Evolutionary conservation across 495 filamentous ascomycete species (phyloP), one percentile per base, ranked within the genome.

Genomic region (Acidiella bohemica): DNA sequence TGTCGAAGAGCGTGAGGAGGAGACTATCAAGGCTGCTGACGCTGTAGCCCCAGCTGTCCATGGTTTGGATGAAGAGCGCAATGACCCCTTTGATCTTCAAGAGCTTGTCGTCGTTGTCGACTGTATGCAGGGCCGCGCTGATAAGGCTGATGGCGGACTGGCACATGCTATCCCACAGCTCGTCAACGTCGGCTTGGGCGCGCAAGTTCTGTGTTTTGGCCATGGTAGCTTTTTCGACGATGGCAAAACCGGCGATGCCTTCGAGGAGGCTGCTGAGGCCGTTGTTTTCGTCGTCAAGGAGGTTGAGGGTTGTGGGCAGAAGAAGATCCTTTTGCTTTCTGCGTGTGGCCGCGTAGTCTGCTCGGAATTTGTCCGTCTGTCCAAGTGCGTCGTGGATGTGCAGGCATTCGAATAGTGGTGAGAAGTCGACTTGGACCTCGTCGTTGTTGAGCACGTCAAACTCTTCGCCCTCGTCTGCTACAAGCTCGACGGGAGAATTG

Each of bases 81-180:
- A 99, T 73, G 34, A 88, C 67, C 30, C 83, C 84, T 59, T 95
- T 96, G 45, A 93, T 88, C 53, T 90, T 88, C 11, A 94, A 64
- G 25, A 99, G 60, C 10, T 75, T 72, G 47, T 94, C 84, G 7
- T 86, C 84, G 53, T 87, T 84, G 21, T 77, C 76, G 27, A 96
- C 75, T 19, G 78, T 73, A 23, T 70, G 65, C 6, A 96, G 62
- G 9, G 85, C 80, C 45, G 73, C 80, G 0, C 76, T 74, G 47
- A 92, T 88, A 25, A 94, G 64, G 17, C 64, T 69, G 39, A 94
- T 82, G 4, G 84, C 80, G 17, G 74, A 75, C 52, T 92, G 81
- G 52, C 87, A 96, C 84, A 95, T 88, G 0, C 87, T 94, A 54
- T 95, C 87, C 90, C 90, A 99, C 5, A 99, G 69, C 56, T 94